Base-by-base conservation (phyloP, 1,139 yeast species). In the Candida labiduridarum region DNA sequence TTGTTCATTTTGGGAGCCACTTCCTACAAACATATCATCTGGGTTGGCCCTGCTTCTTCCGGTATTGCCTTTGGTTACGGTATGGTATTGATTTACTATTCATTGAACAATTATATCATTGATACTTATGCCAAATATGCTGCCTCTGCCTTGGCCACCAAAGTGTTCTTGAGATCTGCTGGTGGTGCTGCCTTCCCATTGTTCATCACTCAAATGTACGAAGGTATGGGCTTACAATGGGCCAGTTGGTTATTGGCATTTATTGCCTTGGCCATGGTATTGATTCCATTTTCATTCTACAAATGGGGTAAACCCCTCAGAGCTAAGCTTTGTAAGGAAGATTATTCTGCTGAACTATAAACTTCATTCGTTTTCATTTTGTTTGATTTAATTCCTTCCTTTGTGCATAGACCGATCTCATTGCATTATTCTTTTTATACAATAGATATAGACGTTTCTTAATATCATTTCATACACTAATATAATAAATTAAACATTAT, bases 41-140 rank as follows among this genome's bases (percentile, higher is more conserved):
- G 97, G 96, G 96, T 91, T 39, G 97, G 96, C 25, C 97, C 97
- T 14, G 95, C 96, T 7, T 87, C 96, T 25, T 80, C 96, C 1
- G 97, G 97, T 55, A 68, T 90, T 46, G 89, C 95, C 0, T 89
- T 89, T 66, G 97, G 97, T 34, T 89, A 82, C 62, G 97, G 97
- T 54, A 89, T 90, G 96, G 96, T 89, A 50, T 75, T 90, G 61
- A 85, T 89, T 62, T 90, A 89, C 68, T 89, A 89, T 66, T 87
- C 96, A 1, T 78, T 89, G 63, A 90, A 90, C 72, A 89, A 89
- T 70, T 90, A 90, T 67, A 89, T 90, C 67, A 87, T 90, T 65
- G 96, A 89, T 68, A 85, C 95, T 29, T 89, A 89, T 67, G 88
- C 90, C 48, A 84, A 85, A 61, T 88, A 80, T 62, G 96, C 96